Evolutionary conservation across 768 basidiomycete species (phyloP), one percentile per base, ranked within the genome.

Genomic region (Albatrellus ellisii): DNA sequence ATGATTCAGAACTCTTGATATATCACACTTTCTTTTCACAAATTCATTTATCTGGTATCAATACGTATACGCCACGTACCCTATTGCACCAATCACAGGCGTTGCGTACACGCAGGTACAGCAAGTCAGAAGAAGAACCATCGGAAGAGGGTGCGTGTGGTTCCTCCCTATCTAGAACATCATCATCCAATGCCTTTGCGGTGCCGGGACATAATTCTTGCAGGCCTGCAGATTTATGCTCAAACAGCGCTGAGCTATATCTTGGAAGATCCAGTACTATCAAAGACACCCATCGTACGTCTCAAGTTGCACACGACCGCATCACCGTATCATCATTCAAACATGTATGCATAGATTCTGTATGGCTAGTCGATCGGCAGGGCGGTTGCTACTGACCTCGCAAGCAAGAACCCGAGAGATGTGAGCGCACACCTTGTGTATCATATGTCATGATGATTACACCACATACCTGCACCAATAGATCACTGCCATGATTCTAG

Each of bases 311-410:
- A 24, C 32, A 21, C 5, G 6, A 5, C 0, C 17, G 14, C 28
- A 12, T 20, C 20, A 21, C 5, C 33, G 41, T 50, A 42, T 21
- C 26, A n/a, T 20, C 35, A 15, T n/a, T 10, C 36, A 29, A 38
- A 8, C 10, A 35, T 25, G 10, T 29, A n/a, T n/a, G n/a, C n/a
- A n/a, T 14, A 82, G 81, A 67, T 88, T 40, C 56, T 89, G 0
- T 90, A 85, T 50, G 85, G 88, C 1, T 82, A 87, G 55, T 83
- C 77, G 8, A 88, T 94, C 31, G 92, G 92, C 14, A 92, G 92
- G 25, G 92, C 91, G 0, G 91, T 95, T 4, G 72, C 85, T 9
- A 83, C 97, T 35, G 82, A 90, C 59, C 77, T 94, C 17, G 85
- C 86, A 0, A 78, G 79, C 46, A 68, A 70, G 21, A 92, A 91